Base-by-base conservation (phyloP, 345 rosid species). In the Acer saccharum region DNA sequence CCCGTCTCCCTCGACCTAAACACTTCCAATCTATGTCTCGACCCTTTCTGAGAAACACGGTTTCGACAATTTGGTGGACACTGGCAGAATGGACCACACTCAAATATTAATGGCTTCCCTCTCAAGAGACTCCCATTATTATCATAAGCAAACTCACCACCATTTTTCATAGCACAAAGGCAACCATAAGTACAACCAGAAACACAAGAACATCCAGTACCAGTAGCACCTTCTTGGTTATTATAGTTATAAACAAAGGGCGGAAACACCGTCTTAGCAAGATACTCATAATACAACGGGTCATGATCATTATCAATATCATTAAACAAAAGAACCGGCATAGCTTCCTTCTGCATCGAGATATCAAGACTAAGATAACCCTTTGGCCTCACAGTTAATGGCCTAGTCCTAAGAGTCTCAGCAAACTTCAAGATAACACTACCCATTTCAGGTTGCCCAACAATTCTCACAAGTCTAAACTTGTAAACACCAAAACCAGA, bases 401-500 rank as follows among this genome's bases (percentile, higher is more conserved):
- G 94, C 71, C 66, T 76, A 57, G 58, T 75, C 81, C 89, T 88
- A 69, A 96, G 88, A 70, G 77, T 81, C 87, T 80, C 80, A 0
- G 98, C 98, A 71, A 87, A 86, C 90, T 68, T 94, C 87, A 96
- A 25, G 27, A 85, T 74, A 0, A 91, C 69, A 72, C 93, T 91
- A 60, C 99, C 98, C 99, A 96, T 96, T 84, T 85, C 90, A 0
- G 87, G 79, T 66, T 96, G 98, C 54, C 98, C 98, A 14, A 83
- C 89, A 3, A 96, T 94, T 80, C 99, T 92, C 79, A 78, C 58
- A 16, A 96, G 78, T 83, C 78, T 88, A 82, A 72, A 96, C 83
- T 94, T 96, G 46, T 81, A 94, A 78, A 96, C 98, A 61, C 97
- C 97, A 8, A 92, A 96, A 50, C 99, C 98, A 4, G 99, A 90